Evolutionary conservation across 192 early-diverging fungal genomes (phyloP).

Genomic region (Cetraspora pellucida): DNA sequence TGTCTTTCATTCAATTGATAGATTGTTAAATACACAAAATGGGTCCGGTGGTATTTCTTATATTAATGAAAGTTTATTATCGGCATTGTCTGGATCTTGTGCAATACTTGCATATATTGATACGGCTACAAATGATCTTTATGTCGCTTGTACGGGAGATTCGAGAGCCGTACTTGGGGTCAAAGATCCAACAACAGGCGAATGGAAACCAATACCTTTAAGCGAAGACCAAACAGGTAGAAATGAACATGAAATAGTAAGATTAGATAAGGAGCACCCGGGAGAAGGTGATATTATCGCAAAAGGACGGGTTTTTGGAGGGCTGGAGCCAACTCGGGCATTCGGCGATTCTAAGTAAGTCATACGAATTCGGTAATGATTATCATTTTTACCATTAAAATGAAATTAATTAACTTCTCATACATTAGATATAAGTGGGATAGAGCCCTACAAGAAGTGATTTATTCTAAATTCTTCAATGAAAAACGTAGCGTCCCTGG

Average conservation of each 20-base stretch:
- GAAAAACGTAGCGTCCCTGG: conserved; percentile 50
- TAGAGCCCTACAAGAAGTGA: conserved; percentile 55
- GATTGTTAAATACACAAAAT: conserved; percentile 42
- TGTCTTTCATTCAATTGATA: conserved; percentile 46
- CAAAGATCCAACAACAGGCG: conserved; percentile 32
- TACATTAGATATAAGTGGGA: conserved; percentile 63
- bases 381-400: too few species aligned
- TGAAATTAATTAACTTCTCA: too few species aligned
- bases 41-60: conserved; percentile 14
- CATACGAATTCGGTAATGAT: too few species aligned
- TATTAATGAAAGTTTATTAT: conserved; percentile 40
- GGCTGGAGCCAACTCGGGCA: conserved; percentile 55
- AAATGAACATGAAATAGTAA: conserved; percentile 54
- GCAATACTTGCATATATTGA: conserved; percentile 59
- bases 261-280: conserved; percentile 70
- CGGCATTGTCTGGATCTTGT: conserved; percentile 55
- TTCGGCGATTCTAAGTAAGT: conserved; percentile 66
- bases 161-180: conserved; percentile 54
- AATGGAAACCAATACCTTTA: conserved; percentile 58
- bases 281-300: conserved; percentile 59
- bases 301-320: conserved; percentile 64
- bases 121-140: conserved; percentile 47
- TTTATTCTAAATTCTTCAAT: conserved; percentile 52
- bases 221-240: conserved; percentile 65
- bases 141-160: conserved; percentile 58